Evolutionary conservation across 179 eudicot genomes (phyloP).

Genomic region (Actinidia arguta): DNA sequence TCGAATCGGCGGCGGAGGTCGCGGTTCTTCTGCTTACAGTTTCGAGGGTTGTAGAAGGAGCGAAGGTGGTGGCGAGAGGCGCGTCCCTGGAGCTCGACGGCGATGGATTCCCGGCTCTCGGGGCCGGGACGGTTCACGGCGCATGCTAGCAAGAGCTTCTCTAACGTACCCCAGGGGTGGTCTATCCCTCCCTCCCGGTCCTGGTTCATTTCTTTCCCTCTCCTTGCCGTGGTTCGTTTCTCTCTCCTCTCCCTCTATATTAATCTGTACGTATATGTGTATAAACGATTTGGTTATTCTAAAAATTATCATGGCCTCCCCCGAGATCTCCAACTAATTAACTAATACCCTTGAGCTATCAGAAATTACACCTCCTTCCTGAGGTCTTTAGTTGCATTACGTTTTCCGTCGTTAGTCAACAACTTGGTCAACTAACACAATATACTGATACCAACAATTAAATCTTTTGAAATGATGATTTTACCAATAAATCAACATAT

Average conservation of each 20-base stretch:
- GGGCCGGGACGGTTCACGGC: conserved; percentile 57
- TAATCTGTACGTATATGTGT: not conserved
- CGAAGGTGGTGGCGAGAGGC: conserved; percentile 7
- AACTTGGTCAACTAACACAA: no score
- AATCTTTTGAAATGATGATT: no score
- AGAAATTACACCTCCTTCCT: no score
- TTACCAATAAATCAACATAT: no score
- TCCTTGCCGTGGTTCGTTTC: conserved; percentile 21
- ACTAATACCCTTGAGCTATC: no score
- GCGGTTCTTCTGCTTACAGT: conserved; percentile 38
- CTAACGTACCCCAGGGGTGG: conserved; percentile 51
- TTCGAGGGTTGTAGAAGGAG: conserved; percentile 29
- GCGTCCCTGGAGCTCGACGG: conserved; percentile 42
- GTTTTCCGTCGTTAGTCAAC: no score
- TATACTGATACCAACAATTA: no score
- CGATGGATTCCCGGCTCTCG: conserved; percentile 52
- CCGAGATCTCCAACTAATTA: no score
- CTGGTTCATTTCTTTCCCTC: conserved; percentile 17
- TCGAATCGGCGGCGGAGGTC: conserved; percentile 46
- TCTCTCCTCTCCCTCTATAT: conserved; percentile 11
- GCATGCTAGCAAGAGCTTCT: conserved; percentile 52
- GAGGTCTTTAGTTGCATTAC: no score
- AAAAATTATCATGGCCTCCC: no score
- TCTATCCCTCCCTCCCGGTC: conserved; percentile 29
- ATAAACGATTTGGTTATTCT: conserved; percentile 1